phyloP scores from a whole-genome alignment of 2,329 filamentous ascomycete genomes.

The Penicillium oxalicum region DNA sequence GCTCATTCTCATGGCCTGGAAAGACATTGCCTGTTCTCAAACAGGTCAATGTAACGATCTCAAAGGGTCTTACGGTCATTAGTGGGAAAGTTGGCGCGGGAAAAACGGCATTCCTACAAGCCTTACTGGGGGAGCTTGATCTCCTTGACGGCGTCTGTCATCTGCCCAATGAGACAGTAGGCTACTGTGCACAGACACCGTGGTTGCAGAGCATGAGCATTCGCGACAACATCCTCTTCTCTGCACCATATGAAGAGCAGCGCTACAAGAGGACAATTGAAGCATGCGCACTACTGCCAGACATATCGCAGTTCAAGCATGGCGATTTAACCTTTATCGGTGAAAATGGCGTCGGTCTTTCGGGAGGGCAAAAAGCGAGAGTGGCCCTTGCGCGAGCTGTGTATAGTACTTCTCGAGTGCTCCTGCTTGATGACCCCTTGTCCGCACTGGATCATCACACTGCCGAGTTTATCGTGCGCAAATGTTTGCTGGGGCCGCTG shows the following conservation, averaged over 20 bases:
- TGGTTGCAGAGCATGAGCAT: slow-evolving; percentile 68
- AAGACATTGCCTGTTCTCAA: slow-evolving; percentile 51
- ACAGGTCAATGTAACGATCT: slow-evolving; percentile 51
- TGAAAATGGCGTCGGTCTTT: slow-evolving; percentile 57
- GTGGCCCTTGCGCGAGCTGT: slow-evolving; percentile 57
- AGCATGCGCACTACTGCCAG: slow-evolving; percentile 56
- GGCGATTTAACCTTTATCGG: slow-evolving; percentile 58
- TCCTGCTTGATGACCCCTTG: slow-evolving; percentile 56
- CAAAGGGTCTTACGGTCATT: slow-evolving; percentile 53
- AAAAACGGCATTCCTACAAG: slow-evolving; percentile 57
- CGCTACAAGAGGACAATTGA: slow-evolving; percentile 65
- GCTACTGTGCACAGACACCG: slow-evolving; percentile 60
- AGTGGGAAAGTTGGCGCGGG: slow-evolving; percentile 60
- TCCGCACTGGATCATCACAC: slow-evolving; percentile 60
- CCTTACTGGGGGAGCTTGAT: slow-evolving; percentile 55
- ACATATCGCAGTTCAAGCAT: slow-evolving; percentile 58
- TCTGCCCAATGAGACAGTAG: slow-evolving; percentile 52
- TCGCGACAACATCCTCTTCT: slow-evolving; percentile 62
- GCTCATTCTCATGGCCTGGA: slow-evolving; percentile 76
- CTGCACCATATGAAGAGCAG: slow-evolving; percentile 60
- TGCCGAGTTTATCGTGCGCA: slow-evolving; percentile 55
- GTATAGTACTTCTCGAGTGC: slow-evolving; percentile 50
- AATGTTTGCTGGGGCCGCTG: slow-evolving; percentile 52
- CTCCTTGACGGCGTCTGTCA: slow-evolving; percentile 46
- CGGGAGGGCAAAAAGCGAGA: slow-evolving; percentile 56